Base-by-base conservation (phyloP, 805 yeast species). In the Nakazawaea populi region DNA sequence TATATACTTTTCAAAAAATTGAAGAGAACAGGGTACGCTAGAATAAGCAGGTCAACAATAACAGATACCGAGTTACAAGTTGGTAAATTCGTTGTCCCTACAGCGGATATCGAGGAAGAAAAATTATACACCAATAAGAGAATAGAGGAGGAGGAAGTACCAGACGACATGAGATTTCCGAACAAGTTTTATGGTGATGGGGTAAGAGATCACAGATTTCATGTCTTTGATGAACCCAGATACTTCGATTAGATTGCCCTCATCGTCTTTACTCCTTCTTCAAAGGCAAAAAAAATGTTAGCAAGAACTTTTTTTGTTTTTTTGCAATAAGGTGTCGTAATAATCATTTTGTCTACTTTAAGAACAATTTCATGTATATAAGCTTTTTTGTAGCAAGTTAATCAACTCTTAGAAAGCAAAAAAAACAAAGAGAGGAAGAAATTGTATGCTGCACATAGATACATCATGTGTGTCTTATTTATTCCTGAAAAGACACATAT, bases 61-160 rank as follows among this genome's bases (percentile, higher is more conserved):
- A 94, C 99, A 0, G 99, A 94, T 64, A 94, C 99, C 2, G 99
- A 94, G 68, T 79, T 94, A 48, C 99, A 94, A 73, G 86, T 89
- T 24, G 99, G 96, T 46, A 91, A 94, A 66, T 94, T 94, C 74
- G 82, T 82, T 58, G 75, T 87, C 35, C 72, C 78, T 39, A 61
- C 56, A 30, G 65, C 62, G 1, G 64, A 63, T 14, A 29, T 12
- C 41, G 74, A 74, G 35, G 65, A 64, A 37, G 44, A 30, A 27
- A 3, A 42, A 11, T 46, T 54, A 42, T 55, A 55, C 43, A 28
- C 53, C 49, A 79, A 84, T 60, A 69, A 75, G 47, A 78, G 79
- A 55, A 64, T 87, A 24, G 71, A 70, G 11, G 90, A 85, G 64
- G 60, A 63, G 4, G 71, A 75, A 27, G 83, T 88, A 18, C 78